Evolutionary conservation across 1,284 basidiomycete species (phyloP), one percentile per base, ranked within the genome.

Genomic region (Acaromyces ingoldii): DNA sequence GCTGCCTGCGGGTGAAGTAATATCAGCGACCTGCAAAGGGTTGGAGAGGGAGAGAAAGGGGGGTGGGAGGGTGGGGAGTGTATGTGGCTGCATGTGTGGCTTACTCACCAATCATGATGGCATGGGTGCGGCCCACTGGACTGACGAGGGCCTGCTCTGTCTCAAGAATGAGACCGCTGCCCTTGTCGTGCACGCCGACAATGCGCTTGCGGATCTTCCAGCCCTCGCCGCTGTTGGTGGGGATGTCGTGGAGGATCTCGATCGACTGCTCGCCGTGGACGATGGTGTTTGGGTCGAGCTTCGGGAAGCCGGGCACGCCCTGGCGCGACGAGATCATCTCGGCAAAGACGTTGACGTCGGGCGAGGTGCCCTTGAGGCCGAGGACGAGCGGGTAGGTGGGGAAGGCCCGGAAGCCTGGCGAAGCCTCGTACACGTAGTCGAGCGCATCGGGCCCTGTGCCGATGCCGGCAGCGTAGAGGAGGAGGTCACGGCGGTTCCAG

Each of bases 241-340:
- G 76, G 13, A 77, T 55, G 17, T 64, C 62, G 25, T 63, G 63
- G 33, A 76, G 57, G 15, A 77, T 65, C 56, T 70, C 65, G 59
- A 77, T 75, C 3, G 57, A 61, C 58, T 77, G 76, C 54, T 77
- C 76, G 33, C 75, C 76, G 55, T 77, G 76, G 3, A 76, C 75
- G 46, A 76, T 58, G 21, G 69, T 72, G 58, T 77, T 76, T 17
- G 75, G 72, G 51, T 76, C 70, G 24, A 77, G 57, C 17, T 37
- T 28, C 13, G 68, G 68, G 52, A 71, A 69, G 15, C 68, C 68
- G 1, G 62, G 63, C 10, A 59, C 47, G 5, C 49, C 53, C 0
- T 51, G 33, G 1, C 68, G 51, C 2, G 60, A 59, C 1, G 45
- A 49, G 17, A 71, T 57, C 59, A 62, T 65, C 26, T 70, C 62